Conservation (phyloP, 129 eudicot species). For the Flaveria sonorensis region DNA sequence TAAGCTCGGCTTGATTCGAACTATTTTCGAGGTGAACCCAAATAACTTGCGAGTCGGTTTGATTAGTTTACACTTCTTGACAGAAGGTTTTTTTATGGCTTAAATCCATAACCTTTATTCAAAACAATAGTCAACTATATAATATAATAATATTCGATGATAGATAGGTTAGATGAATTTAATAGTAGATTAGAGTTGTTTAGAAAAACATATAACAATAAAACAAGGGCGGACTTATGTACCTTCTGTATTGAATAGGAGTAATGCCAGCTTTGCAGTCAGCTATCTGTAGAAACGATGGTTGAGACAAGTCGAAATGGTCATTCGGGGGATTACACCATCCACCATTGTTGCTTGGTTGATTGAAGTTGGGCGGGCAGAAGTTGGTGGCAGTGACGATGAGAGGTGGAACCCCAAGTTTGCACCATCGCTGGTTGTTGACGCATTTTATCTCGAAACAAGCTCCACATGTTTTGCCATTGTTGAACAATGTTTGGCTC, state of each 20-base stretch:
- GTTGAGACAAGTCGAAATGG: slow-evolving; percentile 71
- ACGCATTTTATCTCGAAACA: slow-evolving; percentile 67
- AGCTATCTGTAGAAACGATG: slow-evolving; percentile 57
- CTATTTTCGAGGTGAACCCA: no score
- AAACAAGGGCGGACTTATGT: not conserved
- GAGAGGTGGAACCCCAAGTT: slow-evolving; percentile 43
- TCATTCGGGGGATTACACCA: slow-evolving; percentile 72
- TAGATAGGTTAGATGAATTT: no score
- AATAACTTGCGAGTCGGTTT: no score
- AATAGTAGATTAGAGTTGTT: no score
- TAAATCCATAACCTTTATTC: no score
- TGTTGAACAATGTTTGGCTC: slow-evolving; percentile 58
- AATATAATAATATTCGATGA: no score
- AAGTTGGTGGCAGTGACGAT: slow-evolving; percentile 41
- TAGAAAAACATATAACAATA: not conserved
- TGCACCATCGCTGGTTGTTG: slow-evolving; percentile 45
- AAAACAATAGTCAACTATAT: no score
- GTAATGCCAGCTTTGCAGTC: slow-evolving; percentile 64
- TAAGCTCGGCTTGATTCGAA: no score
- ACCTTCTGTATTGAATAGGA: slow-evolving; percentile 72
- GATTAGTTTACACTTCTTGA: no score
- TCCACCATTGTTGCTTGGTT: slow-evolving; percentile 44
- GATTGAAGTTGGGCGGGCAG: slow-evolving; percentile 26
- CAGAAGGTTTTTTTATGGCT: no score
- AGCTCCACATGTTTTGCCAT: slow-evolving; percentile 62